Evolutionary conservation across 768 basidiomycete genomes (phyloP), one percentile per base, ranked within the genome.

Genomic region (Psilocybe subaeruginosa): DNA sequence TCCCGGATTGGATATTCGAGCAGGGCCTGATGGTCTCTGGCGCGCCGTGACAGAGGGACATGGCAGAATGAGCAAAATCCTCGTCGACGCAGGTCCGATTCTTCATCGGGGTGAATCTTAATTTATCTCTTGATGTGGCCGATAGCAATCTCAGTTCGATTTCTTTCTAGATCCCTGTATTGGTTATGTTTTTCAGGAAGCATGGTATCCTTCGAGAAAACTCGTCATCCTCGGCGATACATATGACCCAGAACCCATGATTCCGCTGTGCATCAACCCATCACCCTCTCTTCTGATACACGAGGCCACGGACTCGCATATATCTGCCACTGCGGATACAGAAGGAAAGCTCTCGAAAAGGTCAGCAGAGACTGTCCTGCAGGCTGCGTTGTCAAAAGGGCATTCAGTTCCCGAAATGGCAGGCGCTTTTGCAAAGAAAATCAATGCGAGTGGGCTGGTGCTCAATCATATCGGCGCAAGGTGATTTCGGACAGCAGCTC

Each of bases 361-460:
- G 56, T 76, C 76, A 29, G 75, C 71, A 2, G 74, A 76, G 52
- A 77, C 73, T 56, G 76, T 86, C 37, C 62, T 72, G 63, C 72
- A 79, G 59, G 88, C 83, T 61, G 82, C 85, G 0, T 74, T 86
- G n/a, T 76, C 78, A 29, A 81, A 87, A 50, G 93, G 93, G 0
- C 94, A 95, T 69, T 93, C 92, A 12, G 87, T 88, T 0, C 89
- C 93, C 3, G 78, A 76, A 35, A 90, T 90, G 84, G 94, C 92
- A 1, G 93, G 93, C 7, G 75, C 70, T 14, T 93, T 94, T 68
- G 92, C 93, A 4, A 85, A 80, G 59, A 69, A 64, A 2, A 78
- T 90, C 53, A 78, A 80, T 1, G 90, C 92, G 19, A 73, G 83
- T 68, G 76, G 78, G 48, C 75, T 95, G 6, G 82, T 90, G 19